Base-by-base conservation (phyloP, 768 basidiomycete genomes). In the Auriculariales sp. region DNA sequence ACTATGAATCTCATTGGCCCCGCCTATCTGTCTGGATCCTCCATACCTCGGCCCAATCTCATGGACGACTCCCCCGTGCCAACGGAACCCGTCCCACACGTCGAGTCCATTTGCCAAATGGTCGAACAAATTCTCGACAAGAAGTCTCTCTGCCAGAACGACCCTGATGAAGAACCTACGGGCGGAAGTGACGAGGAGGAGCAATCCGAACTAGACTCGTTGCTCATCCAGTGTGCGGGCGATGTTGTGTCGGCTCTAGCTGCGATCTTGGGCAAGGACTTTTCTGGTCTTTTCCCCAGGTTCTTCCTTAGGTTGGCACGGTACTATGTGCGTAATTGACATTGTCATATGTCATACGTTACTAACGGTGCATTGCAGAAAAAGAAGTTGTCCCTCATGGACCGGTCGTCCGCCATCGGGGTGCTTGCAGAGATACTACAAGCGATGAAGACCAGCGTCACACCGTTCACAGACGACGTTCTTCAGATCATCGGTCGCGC, bases 121-220 rank as follows among this genome's bases (percentile, higher is more conserved):
- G 81, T 89, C 42, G 68, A 81, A 49, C 80, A 89, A 59, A 79
- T 99, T 55, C 73, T 99, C 39, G 88, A 92, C 62, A 85, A 91
- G 65, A 95, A 94, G 68, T 88, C 92, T 0, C 75, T 90, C 56
- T 98, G 94, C 68, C 95, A 99, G 64, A 85, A 92, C 63, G 91
- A 94, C 59, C 90, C 92, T 42, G 92, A 94, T 61, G 85, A 87
- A 55, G 91, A 91, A 55, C 19, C 5, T 11, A 25, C 22, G 12
- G 88, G 90, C 55, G 75, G 74, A 3, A 85, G 86, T 22, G 83
- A 82, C 24, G 65, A 63, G 10, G 87, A 89, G 62, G 88, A 89
- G 54, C 83, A 85, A 59, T 91, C 93, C 1, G 95, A 99, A 68
- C 94, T 91, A 62, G 95, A 99, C 62, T 88, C 93, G 3, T 87